These are phyloP conservation scores for Sugiyamaella americana DNA, from an alignment of 805 yeast species.

Conservation along the genomic window DNA sequence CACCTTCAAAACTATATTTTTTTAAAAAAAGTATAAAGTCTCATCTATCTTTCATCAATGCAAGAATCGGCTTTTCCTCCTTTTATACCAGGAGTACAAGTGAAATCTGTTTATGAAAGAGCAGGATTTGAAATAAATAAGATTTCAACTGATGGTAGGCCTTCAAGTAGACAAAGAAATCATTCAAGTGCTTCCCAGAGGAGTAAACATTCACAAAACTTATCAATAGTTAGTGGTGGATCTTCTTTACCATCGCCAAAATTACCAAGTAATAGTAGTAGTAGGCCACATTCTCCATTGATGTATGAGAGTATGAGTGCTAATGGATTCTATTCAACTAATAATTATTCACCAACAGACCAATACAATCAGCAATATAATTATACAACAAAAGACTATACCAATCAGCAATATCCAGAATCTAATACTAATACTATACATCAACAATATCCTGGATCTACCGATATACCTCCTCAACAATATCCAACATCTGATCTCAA, in stretches of 20 bases:
- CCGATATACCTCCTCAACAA: not conserved
- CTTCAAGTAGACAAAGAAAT: not conserved
- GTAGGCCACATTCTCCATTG: not conserved
- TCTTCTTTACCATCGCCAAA: not conserved
- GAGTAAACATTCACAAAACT: not conserved
- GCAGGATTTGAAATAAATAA: constrained; percentile 37
- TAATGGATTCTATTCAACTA: not conserved
- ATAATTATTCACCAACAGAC: not conserved
- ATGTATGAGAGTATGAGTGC: not conserved
- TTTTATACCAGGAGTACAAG: constrained; percentile 30
- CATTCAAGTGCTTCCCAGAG: not conserved
- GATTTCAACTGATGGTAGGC: constrained; percentile 10
- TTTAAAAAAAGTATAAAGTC: too few species aligned
- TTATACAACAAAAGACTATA: not conserved
- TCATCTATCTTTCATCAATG: too few species aligned
- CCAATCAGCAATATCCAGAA: too few species aligned
- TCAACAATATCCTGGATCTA: not conserved
- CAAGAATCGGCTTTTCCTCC: constrained; percentile 36
- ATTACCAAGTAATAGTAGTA: not conserved
- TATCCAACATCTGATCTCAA: not conserved
- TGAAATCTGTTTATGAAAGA: constrained; percentile 36
- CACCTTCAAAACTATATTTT: too few species aligned
- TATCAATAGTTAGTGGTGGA: not conserved
- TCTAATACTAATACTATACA: not conserved
- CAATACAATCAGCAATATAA: too few species aligned